Conservation (phyloP, 2,329 filamentous ascomycete genomes). For the Talaromyces rugulosus region DNA sequence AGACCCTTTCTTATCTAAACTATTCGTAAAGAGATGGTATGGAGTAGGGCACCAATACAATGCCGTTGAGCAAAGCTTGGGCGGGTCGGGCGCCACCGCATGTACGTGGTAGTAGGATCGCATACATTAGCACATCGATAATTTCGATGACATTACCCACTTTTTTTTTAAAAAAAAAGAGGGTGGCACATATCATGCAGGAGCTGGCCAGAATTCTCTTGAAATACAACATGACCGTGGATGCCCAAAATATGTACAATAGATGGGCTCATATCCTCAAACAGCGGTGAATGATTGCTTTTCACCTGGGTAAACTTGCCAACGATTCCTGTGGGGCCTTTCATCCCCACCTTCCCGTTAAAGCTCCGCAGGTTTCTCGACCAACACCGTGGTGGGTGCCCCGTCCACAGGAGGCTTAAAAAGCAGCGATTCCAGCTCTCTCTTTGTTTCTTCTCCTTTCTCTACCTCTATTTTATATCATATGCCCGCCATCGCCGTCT, state of each 20-base stretch:
- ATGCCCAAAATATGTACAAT: not conserved
- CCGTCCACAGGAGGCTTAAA: not conserved
- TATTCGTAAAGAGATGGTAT: not conserved
- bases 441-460: not conserved
- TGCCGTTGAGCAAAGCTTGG: not conserved
- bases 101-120: not conserved
- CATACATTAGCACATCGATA: not conserved
- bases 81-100: not conserved
- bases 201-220: not conserved
- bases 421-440: not conserved
- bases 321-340: not conserved
- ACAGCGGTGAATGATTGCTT: not conserved
- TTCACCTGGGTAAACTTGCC: not conserved
- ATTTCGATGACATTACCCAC: not conserved
- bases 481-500: not conserved
- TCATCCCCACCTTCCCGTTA: not conserved
- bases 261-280: not conserved
- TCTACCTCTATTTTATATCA: not conserved
- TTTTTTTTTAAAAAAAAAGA: not conserved
- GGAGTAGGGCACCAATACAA: not conserved
- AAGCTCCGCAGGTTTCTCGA: not conserved
- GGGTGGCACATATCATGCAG: not conserved
- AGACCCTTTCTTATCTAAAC: not conserved
- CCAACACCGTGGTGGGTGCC: too few species aligned
- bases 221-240: not conserved